Evolutionary conservation across 495 filamentous ascomycete species (phyloP).

Genomic region (Rhypophila decipiens): DNA sequence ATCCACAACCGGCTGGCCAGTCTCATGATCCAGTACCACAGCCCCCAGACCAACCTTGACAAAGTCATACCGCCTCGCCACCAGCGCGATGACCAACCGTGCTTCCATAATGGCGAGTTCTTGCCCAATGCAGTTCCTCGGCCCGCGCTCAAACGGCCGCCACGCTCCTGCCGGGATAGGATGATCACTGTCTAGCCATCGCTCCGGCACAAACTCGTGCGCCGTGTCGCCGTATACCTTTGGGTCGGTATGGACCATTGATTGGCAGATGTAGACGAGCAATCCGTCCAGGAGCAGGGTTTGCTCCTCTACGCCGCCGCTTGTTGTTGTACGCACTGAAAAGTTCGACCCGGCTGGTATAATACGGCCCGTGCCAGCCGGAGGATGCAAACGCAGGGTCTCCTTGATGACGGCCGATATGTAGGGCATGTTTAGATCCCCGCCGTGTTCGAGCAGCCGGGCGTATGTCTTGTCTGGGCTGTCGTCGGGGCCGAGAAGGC

Average conservation of each 20-base stretch:
- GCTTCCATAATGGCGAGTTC: constrained; percentile 35
- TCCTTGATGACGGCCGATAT: constrained; percentile 44
- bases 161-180: constrained; percentile 26
- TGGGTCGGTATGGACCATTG: constrained; percentile 50
- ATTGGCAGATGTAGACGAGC: not conserved
- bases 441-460: not conserved
- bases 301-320: no score
- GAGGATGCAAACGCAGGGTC: constrained; percentile 34
- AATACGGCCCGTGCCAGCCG: constrained; percentile 27
- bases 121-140: constrained; percentile 46
- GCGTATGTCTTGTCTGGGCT: not conserved
- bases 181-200: constrained; percentile 42
- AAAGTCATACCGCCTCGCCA: constrained; percentile 28
- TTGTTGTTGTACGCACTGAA: no score
- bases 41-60: constrained; percentile 22
- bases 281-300: not conserved
- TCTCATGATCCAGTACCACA: constrained; percentile 13
- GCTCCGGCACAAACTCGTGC: constrained; percentile 48
- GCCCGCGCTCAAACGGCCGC: constrained; percentile 44
- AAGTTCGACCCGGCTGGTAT: constrained; percentile 19
- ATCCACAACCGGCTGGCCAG: constrained; percentile 22
- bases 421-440: constrained; percentile 31
- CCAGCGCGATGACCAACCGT: constrained; percentile 19
- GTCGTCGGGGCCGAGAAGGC: constrained; percentile 16
- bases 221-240: constrained; percentile 46